A percentile compares a stretch with the other conserved stretches of the same genome.
phyloP scores from a whole-genome alignment of 2,329 filamentous ascomycete genomes.

The Nannizziopsis barbatae region DNA sequence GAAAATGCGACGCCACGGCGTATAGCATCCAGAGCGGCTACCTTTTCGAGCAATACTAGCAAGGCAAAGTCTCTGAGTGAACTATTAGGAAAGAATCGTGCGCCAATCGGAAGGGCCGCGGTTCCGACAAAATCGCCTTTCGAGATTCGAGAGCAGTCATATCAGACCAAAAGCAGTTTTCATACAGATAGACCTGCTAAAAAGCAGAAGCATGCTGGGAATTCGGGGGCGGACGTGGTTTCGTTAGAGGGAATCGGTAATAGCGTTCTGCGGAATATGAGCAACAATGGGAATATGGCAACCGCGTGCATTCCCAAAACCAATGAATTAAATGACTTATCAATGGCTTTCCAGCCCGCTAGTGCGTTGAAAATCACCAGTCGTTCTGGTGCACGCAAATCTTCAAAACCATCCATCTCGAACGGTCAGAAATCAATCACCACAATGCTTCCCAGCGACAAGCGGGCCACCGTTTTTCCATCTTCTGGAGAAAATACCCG shows the following conservation, averaged over 20 bases:
- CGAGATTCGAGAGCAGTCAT: conserved; percentile 42
- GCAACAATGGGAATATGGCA: not conserved
- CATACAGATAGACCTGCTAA: conserved; percentile 8
- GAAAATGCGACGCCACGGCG: conserved; percentile 26
- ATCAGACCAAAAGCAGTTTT: not conserved
- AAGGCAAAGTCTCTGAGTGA: conserved; percentile 50
- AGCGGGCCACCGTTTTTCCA: conserved; percentile 24
- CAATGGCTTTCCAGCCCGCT: conserved; percentile 7
- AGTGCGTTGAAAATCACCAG: conserved; percentile 8
- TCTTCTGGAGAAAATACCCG: conserved; percentile 29
- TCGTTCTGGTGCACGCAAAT: not conserved
- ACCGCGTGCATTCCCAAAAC: not conserved
- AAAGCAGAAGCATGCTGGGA: conserved; percentile 7
- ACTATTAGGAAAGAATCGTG: conserved; percentile 54
- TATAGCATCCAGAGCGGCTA: conserved; percentile 26
- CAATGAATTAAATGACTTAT: not conserved
- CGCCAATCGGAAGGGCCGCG: conserved; percentile 50
- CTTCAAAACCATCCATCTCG: not conserved
- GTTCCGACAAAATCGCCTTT: conserved; percentile 53
- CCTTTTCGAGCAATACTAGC: conserved; percentile 28
- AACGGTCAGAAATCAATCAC: conserved; percentile 11
- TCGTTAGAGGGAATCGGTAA: not conserved
- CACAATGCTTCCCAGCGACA: conserved; percentile 16
- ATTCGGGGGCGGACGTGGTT: not conserved
- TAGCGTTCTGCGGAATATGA: not conserved